Evolutionary conservation across 2,329 filamentous ascomycete species (phyloP).

Genomic region (Thielaviopsis euricoi): DNA sequence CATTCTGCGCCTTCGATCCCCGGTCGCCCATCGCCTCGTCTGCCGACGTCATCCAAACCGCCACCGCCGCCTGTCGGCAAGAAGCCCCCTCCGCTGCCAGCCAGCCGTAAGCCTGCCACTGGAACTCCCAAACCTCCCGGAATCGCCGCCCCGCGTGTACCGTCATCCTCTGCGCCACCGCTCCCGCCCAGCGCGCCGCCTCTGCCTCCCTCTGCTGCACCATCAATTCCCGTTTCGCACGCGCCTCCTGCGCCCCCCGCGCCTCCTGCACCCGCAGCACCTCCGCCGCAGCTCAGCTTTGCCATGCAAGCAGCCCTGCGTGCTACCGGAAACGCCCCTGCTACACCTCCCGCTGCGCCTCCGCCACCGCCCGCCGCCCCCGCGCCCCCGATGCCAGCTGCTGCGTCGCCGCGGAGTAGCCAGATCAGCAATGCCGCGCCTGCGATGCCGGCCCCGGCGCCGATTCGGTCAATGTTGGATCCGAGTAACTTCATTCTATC

Average conservation of each 20-base stretch:
- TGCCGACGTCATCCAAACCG: conserved; percentile 41
- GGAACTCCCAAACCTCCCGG: conserved; percentile 23
- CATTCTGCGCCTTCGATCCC: conserved; percentile 9
- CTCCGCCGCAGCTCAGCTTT: conserved; percentile 7
- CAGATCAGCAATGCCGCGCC: conserved; percentile 21
- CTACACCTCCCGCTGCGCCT: conserved; percentile 23
- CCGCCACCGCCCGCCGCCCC: conserved; percentile 24
- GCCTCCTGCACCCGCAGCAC: conserved; percentile 19
- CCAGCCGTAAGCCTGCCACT: conserved; percentile 31
- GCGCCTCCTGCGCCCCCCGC: conserved; percentile 24
- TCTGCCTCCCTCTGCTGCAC: conserved; percentile 24
- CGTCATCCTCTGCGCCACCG: conserved; percentile 22
- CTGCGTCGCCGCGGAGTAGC: conserved; percentile 20
- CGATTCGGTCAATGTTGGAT: conserved; percentile 49
- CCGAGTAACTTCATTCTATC: conserved; percentile 60
- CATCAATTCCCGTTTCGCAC: conserved; percentile 21
- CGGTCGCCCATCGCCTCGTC: conserved; percentile 23
- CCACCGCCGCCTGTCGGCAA: conserved; percentile 68
- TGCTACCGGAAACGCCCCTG: conserved; percentile 13
- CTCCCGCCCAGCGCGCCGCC: conserved; percentile 25
- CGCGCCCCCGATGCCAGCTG: conserved; percentile 23
- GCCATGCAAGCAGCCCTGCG: conserved; percentile 10
- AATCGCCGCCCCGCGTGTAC: conserved; percentile 21
- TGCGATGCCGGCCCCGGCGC: conserved; percentile 19
- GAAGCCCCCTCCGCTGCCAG: conserved; percentile 49